A percentile compares a stretch with the other conserved stretches of the same genome.
phyloP scores from a whole-genome alignment of 352 stramenopile genomes.

The Pythium phragmiticola region DNA sequence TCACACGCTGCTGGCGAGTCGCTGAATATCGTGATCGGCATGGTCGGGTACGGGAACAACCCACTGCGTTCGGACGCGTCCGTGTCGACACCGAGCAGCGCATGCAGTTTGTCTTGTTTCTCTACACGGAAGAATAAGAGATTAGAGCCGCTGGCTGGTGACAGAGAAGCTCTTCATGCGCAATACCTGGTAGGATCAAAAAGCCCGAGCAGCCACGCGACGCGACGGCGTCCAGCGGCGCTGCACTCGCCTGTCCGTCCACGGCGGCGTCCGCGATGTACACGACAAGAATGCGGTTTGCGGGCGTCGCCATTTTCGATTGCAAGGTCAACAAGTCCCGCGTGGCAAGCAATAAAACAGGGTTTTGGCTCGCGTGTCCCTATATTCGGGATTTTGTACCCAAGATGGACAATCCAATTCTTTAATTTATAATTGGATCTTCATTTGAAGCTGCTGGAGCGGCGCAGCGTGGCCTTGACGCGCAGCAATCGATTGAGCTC shows the following conservation, averaged over 20 bases:
- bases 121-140: conserved; percentile 27
- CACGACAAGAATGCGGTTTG: conserved; percentile 27
- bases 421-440: not conserved
- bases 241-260: not conserved
- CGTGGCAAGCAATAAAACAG: conserved; percentile 3
- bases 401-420: not conserved
- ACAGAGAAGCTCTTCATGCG: too few relatives aligned
- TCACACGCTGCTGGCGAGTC: conserved; percentile 33
- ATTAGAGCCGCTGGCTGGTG: too few relatives aligned
- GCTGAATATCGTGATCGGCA: conserved; percentile 65
- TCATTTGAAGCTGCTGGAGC: conserved; percentile 29
- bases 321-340: not conserved
- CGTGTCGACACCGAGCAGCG: not conserved
- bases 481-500: conserved; percentile 55
- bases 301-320: conserved; percentile 24
- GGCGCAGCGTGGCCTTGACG: conserved; percentile 49
- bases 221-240: conserved; percentile 42
- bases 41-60: conserved; percentile 35
- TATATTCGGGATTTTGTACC: not conserved
- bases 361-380: not conserved
- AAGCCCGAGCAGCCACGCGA: conserved; percentile 51
- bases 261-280: conserved; percentile 14
- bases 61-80: not conserved
- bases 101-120: not conserved
- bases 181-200: conserved; percentile 43